Percentiles rank a stretch among this genome's conserved stretches.
Evolutionary conservation across 2,329 filamentous ascomycete genomes (phyloP).

Genomic region (Diaporthe vexans): DNA sequence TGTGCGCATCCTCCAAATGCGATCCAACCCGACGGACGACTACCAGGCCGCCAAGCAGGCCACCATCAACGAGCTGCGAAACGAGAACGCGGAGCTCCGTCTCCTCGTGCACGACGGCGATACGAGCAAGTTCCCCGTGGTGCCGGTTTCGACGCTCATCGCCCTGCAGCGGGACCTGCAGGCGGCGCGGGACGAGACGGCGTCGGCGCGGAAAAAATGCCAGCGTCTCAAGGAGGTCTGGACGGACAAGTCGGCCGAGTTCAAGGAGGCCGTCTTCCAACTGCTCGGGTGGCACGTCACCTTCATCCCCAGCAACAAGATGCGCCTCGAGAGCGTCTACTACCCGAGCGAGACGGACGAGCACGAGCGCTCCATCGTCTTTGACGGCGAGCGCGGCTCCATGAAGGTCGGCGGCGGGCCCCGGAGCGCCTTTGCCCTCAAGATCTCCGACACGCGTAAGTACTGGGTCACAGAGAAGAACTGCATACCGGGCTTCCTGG

Average conservation of each 20-base stretch:
- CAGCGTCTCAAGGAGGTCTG: constrained; percentile 93
- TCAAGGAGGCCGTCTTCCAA: constrained; percentile 93
- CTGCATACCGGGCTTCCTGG: constrained; percentile 93
- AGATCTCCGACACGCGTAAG: constrained; percentile 88
- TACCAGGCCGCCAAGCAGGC: constrained; percentile 86
- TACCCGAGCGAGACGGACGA: constrained; percentile 78
- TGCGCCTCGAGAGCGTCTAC: constrained; percentile 89
- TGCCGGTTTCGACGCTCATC: constrained; percentile 83
- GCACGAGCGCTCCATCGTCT: constrained; percentile 82
- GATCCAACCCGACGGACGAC: constrained; percentile 92
- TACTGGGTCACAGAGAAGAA: constrained; percentile 97
- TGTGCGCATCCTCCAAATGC: constrained; percentile 86
- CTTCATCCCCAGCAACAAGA: constrained; percentile 97
- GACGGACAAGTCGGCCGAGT: constrained; percentile 90
- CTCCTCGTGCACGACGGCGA: constrained; percentile 72
- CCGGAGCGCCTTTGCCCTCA: constrained; percentile 85
- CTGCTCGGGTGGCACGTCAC: constrained; percentile 95
- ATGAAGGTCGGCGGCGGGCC: constrained; percentile 98
- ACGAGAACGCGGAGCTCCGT: constrained; percentile 88
- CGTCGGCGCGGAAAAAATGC: constrained; percentile 85
- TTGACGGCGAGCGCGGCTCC: constrained; percentile 92
- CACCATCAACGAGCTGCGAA: constrained; percentile 81
- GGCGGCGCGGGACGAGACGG: constrained; percentile 77
- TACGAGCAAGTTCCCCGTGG: constrained; percentile 66
- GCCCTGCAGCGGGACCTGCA: constrained; percentile 82